These are phyloP conservation scores for Cenchrus fungigraminus DNA, from an alignment of 176 grass and related monocot genomes.

Conservation along the genomic window DNA sequence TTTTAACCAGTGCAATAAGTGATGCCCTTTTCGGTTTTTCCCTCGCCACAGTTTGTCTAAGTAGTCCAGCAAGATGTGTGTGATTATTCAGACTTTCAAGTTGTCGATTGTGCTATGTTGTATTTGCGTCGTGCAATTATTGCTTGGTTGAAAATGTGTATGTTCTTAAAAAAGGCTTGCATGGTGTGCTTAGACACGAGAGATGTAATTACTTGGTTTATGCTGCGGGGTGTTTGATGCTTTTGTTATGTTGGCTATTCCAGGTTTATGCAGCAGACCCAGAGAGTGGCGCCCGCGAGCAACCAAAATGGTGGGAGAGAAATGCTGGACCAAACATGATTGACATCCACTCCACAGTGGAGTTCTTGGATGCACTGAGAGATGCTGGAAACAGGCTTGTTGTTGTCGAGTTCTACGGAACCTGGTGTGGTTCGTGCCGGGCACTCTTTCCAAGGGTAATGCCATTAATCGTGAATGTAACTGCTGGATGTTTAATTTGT, in stretches of 20 bases:
- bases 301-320: conserved; percentile 94
- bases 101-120: not conserved
- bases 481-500: not conserved
- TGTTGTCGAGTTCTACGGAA: conserved; percentile 89
- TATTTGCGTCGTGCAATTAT: not conserved
- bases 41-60: conserved; percentile 1
- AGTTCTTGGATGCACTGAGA: conserved; percentile 85
- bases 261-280: conserved; percentile 53
- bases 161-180: conserved; percentile 18
- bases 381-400: conserved; percentile 83
- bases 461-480: conserved; percentile 13
- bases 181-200: not conserved
- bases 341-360: conserved; percentile 90
- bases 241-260: conserved; percentile 39
- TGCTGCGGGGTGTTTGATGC: conserved; percentile 44
- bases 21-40: not conserved
- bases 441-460: conserved; percentile 93
- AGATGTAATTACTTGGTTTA: not conserved
- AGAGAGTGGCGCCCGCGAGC: conserved; percentile 33
- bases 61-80: not conserved
- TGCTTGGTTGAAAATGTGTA: conserved; percentile 11
- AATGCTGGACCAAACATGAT: conserved; percentile 89
- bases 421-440: conserved; percentile 95
- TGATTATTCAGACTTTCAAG: not conserved
- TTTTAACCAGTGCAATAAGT: not conserved